A percentile compares a stretch with the other conserved stretches of the same genome.
Evolutionary conservation across 768 basidiomycete species (phyloP).

Genomic region (Agrocybe chaxingu): DNA sequence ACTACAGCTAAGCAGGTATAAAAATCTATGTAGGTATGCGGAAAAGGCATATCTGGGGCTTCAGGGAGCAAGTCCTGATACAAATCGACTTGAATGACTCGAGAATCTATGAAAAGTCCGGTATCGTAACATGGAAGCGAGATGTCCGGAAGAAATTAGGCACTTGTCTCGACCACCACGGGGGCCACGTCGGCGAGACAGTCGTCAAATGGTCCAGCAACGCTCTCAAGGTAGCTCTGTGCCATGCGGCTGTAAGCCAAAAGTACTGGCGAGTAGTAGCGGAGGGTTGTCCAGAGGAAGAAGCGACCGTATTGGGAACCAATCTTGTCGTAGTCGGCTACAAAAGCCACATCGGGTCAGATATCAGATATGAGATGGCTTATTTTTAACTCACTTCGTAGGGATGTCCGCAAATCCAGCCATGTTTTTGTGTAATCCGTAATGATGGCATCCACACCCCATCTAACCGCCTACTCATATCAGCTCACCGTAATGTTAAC

Average conservation of each 20-base stretch:
- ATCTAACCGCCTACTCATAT: constrained; percentile 59
- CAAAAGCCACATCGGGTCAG: background rate
- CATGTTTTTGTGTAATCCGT: constrained; percentile 72
- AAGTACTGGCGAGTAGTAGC: constrained; percentile 55
- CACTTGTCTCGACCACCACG: constrained; percentile 9
- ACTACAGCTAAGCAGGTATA: background rate
- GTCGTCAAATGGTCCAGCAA: constrained; percentile 53
- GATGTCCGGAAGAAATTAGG: background rate
- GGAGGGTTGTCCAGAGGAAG: constrained; percentile 71
- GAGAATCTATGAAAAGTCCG: background rate
- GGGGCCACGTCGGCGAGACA: constrained; percentile 6
- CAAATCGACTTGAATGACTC: background rate
- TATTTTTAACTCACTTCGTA: constrained; percentile 45
- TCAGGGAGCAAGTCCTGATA: background rate
- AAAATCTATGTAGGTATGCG: background rate
- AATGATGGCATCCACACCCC: constrained; percentile 76
- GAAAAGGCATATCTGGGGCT: background rate
- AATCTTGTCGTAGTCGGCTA: constrained; percentile 68
- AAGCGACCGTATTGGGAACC: constrained; percentile 58
- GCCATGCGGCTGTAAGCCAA: constrained; percentile 21
- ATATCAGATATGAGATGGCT: background rate
- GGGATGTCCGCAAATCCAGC: constrained; percentile 56
- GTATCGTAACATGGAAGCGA: background rate
- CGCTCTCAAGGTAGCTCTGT: constrained; percentile 39
- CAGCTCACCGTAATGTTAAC: constrained; percentile 1